Conservation (phyloP, 83 land plant species). For the Picea mariana region DNA sequence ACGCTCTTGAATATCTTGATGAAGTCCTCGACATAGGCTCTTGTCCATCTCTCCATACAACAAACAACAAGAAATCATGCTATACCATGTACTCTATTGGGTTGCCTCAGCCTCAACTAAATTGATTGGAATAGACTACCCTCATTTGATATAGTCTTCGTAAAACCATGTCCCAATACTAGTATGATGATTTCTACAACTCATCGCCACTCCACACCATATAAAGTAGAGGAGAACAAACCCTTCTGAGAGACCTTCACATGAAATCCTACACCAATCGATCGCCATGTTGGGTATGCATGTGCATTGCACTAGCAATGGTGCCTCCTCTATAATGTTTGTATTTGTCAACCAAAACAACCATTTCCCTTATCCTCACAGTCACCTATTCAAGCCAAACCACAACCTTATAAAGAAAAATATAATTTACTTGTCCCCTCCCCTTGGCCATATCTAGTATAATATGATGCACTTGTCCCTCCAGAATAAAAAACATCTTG, state of each 20-base stretch:
- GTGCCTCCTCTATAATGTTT: conserved; percentile 84
- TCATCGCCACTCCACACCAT: conserved; percentile 70
- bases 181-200: too few species aligned
- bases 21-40: too few species aligned
- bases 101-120: too few species aligned
- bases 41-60: too few species aligned
- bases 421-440: conserved; percentile 59
- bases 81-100: too few species aligned
- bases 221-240: conserved; percentile 96
- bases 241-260: conserved; percentile 73
- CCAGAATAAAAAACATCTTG: conserved; percentile 88
- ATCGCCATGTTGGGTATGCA: conserved; percentile 94
- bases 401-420: conserved; percentile 76
- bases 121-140: too few species aligned
- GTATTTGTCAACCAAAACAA: conserved; percentile 89
- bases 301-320: conserved; percentile 97
- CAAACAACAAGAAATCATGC: too few species aligned
- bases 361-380: conserved; percentile 94
- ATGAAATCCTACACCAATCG: conserved; percentile 85
- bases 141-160: too few species aligned
- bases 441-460: conserved; percentile 63
- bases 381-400: conserved; percentile 97
- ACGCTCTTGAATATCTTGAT: too few species aligned
- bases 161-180: too few species aligned
- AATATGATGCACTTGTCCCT: conserved; percentile 76